These are phyloP conservation scores for Fragosphaeria purpurea DNA, from an alignment of 2,329 filamentous ascomycete genomes.

Conservation along the genomic window DNA sequence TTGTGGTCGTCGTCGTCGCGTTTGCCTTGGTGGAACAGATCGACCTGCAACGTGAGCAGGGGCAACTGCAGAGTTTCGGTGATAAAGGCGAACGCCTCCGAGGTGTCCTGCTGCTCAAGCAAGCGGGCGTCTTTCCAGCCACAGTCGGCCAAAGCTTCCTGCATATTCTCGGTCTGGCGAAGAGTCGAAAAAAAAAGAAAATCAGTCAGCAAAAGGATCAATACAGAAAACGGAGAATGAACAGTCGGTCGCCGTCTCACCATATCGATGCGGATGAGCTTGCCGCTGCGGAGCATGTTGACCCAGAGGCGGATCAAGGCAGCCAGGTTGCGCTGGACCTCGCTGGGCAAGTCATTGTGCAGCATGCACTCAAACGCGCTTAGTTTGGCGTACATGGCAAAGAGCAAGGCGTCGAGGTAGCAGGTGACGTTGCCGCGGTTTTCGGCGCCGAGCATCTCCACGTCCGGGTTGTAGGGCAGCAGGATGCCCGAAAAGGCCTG, in stretches of 20 bases:
- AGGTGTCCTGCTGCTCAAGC: slow-evolving; percentile 84
- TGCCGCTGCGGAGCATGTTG: slow-evolving; percentile 77
- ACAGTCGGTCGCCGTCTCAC: slow-evolving; percentile 33
- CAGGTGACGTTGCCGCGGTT: slow-evolving; percentile 87
- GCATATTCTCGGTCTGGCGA: slow-evolving; percentile 34
- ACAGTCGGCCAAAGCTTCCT: slow-evolving; percentile 71
- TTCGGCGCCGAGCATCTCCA: slow-evolving; percentile 71
- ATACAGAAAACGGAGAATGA: not conserved
- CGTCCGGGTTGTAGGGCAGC: slow-evolving; percentile 59
- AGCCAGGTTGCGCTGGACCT: slow-evolving; percentile 61
- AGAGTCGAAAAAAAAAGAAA: not conserved
- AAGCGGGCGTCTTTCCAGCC: slow-evolving; percentile 76
- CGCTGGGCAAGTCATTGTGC: slow-evolving; percentile 67
- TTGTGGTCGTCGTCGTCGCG: slow-evolving; percentile 85
- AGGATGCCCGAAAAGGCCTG: slow-evolving; percentile 74
- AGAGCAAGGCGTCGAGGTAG: slow-evolving; percentile 82
- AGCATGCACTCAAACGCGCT: slow-evolving; percentile 90
- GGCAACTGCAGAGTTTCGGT: slow-evolving; percentile 83
- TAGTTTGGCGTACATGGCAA: slow-evolving; percentile 89
- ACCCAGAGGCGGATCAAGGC: slow-evolving; percentile 80
- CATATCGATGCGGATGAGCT: slow-evolving; percentile 75
- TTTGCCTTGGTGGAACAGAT: slow-evolving; percentile 80
- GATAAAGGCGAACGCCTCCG: slow-evolving; percentile 91
- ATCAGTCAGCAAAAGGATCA: not conserved
- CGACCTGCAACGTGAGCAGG: slow-evolving; percentile 81